Percentiles rank a stretch among this genome's conserved stretches.
phyloP scores from a whole-genome alignment of 1,284 basidiomycete genomes.

The Leccinum subspadiceum region DNA sequence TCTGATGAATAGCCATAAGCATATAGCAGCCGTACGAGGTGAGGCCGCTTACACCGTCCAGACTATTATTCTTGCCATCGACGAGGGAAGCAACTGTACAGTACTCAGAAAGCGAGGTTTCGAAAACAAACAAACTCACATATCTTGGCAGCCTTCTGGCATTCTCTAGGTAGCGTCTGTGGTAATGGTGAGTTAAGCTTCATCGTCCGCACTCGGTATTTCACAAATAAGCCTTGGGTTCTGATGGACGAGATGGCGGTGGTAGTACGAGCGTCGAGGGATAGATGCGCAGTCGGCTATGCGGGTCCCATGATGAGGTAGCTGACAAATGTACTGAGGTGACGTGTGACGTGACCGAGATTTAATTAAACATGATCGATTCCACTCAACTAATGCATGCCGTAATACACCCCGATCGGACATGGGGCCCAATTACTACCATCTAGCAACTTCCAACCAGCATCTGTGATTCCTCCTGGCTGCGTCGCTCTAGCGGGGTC shows the following conservation, averaged over 20 bases:
- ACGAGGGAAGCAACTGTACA: slow-evolving; percentile 69
- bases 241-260: neutral
- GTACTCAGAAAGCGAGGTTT: slow-evolving; percentile 11
- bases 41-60: slow-evolving; percentile 52
- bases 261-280: neutral
- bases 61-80: slow-evolving; percentile 65
- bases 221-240: neutral
- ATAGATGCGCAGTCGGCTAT: slow-evolving; percentile 19
- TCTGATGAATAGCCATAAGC: slow-evolving; percentile 28
- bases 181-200: slow-evolving; percentile 69
- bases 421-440: slow-evolving; percentile 54
- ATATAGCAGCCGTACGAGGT: neutral
- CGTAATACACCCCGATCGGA: slow-evolving; percentile 59
- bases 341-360: slow-evolving; percentile 26
- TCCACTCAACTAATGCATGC: neutral
- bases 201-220: slow-evolving; percentile 35
- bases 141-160: slow-evolving; percentile 71
- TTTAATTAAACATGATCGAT: neutral
- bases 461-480: slow-evolving; percentile 2
- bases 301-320: slow-evolving; percentile 6
- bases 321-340: slow-evolving; percentile 22
- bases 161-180: slow-evolving; percentile 71
- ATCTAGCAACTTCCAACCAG: slow-evolving; percentile 55
- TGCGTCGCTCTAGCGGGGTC: neutral
- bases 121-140: slow-evolving; percentile 43